A percentile compares a stretch with the other conserved stretches of the same genome.
phyloP scores from a whole-genome alignment of 371 early-diverging fungal species.

The Lichtheimia ornata region DNA sequence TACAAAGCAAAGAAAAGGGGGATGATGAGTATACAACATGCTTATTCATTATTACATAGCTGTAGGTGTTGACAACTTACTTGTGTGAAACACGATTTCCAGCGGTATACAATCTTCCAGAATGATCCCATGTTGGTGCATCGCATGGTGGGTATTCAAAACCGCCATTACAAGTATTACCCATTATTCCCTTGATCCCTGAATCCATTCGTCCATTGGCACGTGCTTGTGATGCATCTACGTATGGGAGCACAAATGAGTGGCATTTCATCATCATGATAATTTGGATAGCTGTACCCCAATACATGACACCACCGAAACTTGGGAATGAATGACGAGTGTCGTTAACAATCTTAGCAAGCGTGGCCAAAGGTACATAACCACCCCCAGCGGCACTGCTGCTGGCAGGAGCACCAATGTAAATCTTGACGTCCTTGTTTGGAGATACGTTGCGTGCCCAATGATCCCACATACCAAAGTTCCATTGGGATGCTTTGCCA shows the following conservation, averaged over 20 bases:
- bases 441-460: conserved; percentile 59
- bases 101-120: conserved; percentile 39
- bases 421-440: conserved; percentile 60
- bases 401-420: conserved; percentile 63
- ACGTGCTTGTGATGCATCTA: conserved; percentile 53
- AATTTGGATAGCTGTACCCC: conserved; percentile 37
- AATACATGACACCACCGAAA: conserved; percentile 68
- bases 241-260: neutral
- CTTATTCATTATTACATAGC: neutral
- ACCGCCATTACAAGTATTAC: conserved; percentile 20
- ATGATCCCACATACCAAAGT: conserved; percentile 60
- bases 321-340: conserved; percentile 36
- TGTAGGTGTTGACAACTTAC: conserved; percentile 25
- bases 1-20: conserved; percentile 2
- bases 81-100: conserved; percentile 49
- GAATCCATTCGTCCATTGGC: conserved; percentile 32
- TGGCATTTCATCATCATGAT: neutral
- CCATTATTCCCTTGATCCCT: conserved; percentile 27
- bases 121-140: conserved; percentile 36
- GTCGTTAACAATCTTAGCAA: conserved; percentile 21
- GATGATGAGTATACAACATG: neutral
- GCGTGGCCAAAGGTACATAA: conserved; percentile 37
- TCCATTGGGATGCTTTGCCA: conserved; percentile 40
- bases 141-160: conserved; percentile 35
- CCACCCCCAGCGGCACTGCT: conserved; percentile 55